phyloP scores from a whole-genome alignment of 352 stramenopile genomes.

The Poterioochromonas sp. region DNA sequence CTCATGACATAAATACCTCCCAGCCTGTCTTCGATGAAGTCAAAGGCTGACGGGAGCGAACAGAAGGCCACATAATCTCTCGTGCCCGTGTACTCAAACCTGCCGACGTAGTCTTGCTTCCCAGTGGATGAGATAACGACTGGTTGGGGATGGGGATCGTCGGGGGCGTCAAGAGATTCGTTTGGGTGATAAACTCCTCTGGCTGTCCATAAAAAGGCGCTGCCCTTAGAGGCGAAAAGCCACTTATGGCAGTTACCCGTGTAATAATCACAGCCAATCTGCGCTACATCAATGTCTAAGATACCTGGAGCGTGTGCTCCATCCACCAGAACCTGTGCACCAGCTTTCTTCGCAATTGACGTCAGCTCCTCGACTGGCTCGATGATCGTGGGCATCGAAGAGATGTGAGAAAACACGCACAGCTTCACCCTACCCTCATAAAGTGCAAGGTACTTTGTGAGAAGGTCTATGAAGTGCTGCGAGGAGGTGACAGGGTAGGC shows the following conservation, averaged over 20 bases:
- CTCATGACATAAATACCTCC: background rate
- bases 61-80: constrained; percentile 38
- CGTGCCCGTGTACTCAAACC: constrained; percentile 37
- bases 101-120: constrained; percentile 14
- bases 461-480: constrained; percentile 24
- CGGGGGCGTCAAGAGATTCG: too few relatives aligned
- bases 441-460: background rate
- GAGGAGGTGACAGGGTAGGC: constrained; percentile 33
- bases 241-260: constrained; percentile 45
- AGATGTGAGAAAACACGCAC: constrained; percentile 40
- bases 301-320: constrained; percentile 41
- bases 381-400: constrained; percentile 39
- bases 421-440: constrained; percentile 35
- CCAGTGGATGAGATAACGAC: constrained; percentile 38
- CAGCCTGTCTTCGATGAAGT: background rate
- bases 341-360: constrained; percentile 24
- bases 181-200: too few relatives aligned
- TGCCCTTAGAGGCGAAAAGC: constrained; percentile 42
- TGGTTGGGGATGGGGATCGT: constrained; percentile 38
- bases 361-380: constrained; percentile 37
- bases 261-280: constrained; percentile 39
- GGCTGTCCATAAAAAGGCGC: constrained; percentile 39
- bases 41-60: background rate
- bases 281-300: constrained; percentile 33
- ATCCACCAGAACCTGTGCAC: constrained; percentile 37